These are phyloP conservation scores for Mycena galericulata DNA, from an alignment of 768 basidiomycete species.

Conservation along the genomic window DNA sequence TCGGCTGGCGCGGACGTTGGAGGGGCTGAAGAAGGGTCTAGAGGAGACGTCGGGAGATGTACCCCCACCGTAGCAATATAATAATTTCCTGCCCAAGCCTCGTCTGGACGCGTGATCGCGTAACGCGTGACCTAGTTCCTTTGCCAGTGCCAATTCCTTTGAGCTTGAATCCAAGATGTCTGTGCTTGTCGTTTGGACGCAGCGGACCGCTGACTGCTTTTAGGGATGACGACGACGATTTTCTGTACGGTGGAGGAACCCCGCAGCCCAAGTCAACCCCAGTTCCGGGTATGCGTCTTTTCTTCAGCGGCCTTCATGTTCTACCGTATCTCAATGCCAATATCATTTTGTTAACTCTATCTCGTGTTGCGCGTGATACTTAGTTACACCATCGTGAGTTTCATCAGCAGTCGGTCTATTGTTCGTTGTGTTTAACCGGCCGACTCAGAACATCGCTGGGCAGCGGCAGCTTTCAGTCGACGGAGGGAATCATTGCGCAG, in stretches of 20 bases:
- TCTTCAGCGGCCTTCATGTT: slow-evolving; percentile 27
- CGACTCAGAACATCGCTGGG: slow-evolving; percentile 48
- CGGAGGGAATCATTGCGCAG: slow-evolving; percentile 63
- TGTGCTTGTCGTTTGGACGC: neutral
- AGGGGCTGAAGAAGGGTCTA: slow-evolving; percentile 77
- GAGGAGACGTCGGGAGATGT: slow-evolving; percentile 52
- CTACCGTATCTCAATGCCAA: slow-evolving; percentile 39
- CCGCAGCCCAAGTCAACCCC: slow-evolving; percentile 48
- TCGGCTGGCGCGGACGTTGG: slow-evolving; percentile 75
- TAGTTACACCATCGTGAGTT: slow-evolving; percentile 36
- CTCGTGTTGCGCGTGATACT: slow-evolving; percentile 37
- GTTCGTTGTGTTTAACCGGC: slow-evolving; percentile 15
- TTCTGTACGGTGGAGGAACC: slow-evolving; percentile 73
- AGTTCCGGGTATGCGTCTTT: slow-evolving; percentile 36
- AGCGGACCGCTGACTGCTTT: slow-evolving; percentile 2
- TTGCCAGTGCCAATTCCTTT: neutral
- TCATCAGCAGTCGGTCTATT: slow-evolving; percentile 16
- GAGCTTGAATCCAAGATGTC: slow-evolving; percentile 21
- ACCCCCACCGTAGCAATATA: slow-evolving; percentile 7
- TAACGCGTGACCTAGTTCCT: neutral
- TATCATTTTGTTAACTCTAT: slow-evolving; percentile 38
- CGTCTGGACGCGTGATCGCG: neutral
- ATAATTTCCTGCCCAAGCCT: no score
- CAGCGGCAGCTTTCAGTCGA: slow-evolving; percentile 53
- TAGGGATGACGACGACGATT: slow-evolving; percentile 87